These are phyloP conservation scores for Populus tomentosa DNA, from an alignment of 441 rosid species.

Conservation along the genomic window DNA sequence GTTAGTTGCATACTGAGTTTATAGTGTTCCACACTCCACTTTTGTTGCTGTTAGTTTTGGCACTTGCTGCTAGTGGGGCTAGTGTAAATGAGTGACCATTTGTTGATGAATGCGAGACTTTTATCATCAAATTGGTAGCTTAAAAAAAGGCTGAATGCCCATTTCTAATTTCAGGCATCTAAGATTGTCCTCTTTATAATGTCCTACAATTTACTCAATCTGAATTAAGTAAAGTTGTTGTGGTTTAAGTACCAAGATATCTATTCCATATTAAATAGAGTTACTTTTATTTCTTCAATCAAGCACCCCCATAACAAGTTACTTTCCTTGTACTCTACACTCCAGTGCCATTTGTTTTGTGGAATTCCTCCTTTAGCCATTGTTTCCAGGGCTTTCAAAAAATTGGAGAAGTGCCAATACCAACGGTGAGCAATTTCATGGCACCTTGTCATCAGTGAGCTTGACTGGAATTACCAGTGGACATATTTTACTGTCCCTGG, in stretches of 20 bases:
- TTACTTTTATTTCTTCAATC: neutral
- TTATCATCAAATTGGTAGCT: neutral
- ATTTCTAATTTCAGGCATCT: neutral
- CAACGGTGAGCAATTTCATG: neutral
- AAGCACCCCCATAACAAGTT: neutral
- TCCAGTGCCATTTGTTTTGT: neutral
- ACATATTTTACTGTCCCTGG: neutral
- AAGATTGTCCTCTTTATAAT: neutral
- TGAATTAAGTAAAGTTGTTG: neutral
- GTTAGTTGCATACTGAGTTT: neutral
- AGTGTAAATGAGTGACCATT: neutral
- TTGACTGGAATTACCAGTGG: neutral
- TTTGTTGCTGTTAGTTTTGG: neutral
- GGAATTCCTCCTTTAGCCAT: neutral
- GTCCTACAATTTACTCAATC: too few species aligned
- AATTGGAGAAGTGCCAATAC: neutral
- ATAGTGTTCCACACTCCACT: neutral
- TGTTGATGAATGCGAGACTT: neutral
- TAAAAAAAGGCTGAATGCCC: too few species aligned
- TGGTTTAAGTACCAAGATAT: too few species aligned
- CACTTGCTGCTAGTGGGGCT: too few species aligned
- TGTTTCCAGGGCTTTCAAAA: neutral
- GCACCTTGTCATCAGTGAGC: neutral
- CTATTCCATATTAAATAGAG: neutral
- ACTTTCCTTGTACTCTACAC: neutral